These are phyloP conservation scores for Fusarium oligoseptatum DNA, from an alignment of 2,329 filamentous ascomycete genomes.

Conservation along the genomic window DNA sequence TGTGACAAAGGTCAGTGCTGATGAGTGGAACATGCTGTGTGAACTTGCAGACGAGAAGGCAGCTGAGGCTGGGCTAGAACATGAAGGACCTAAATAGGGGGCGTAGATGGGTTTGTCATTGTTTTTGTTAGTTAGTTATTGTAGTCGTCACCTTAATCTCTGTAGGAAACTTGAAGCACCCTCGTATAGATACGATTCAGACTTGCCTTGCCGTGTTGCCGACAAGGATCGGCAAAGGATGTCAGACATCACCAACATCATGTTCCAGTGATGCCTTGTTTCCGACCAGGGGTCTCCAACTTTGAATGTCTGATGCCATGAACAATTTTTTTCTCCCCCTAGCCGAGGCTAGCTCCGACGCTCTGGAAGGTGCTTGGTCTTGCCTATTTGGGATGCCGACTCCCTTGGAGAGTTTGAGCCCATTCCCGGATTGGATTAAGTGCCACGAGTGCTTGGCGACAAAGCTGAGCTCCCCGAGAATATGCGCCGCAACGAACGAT, in stretches of 20 bases:
- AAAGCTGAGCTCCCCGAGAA: not conserved
- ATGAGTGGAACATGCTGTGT: conserved; percentile 76
- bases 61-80: conserved; percentile 53
- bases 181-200: not conserved
- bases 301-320: not conserved
- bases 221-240: not conserved
- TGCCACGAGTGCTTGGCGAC: not conserved
- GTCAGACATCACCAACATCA: not conserved
- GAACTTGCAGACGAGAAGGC: conserved; percentile 63
- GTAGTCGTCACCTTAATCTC: not conserved
- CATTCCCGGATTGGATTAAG: not conserved
- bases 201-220: not conserved
- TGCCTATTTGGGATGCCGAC: not conserved
- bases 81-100: conserved; percentile 29
- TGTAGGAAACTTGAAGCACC: not conserved
- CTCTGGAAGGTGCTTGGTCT: not conserved
- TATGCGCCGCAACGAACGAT: not conserved
- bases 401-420: not conserved
- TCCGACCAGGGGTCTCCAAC: not conserved
- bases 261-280: not conserved
- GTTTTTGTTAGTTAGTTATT: not conserved
- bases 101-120: not conserved
- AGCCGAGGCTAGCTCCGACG: not conserved
- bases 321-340: not conserved
- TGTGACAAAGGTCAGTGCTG: conserved; percentile 75